phyloP scores from a whole-genome alignment of 108 stramenopile species.

The Bacterosira constricta region DNA sequence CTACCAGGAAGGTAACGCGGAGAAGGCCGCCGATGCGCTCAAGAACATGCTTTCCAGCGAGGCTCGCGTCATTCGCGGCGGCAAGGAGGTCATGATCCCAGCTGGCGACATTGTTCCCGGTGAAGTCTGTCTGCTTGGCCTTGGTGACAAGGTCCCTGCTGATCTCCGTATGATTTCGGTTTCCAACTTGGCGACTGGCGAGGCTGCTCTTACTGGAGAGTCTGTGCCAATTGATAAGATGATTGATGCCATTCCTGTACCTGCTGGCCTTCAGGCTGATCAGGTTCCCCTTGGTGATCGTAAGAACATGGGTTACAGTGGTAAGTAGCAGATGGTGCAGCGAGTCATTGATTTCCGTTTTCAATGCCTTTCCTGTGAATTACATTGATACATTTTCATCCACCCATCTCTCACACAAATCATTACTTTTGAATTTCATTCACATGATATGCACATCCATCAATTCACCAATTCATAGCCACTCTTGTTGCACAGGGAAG shows the following conservation, averaged over 20 bases:
- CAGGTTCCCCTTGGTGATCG: constrained; percentile 81
- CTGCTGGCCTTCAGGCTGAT: constrained; percentile 44
- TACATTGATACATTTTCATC: not conserved
- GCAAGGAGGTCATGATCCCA: constrained; percentile 68
- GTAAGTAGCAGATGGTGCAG: too few relatives aligned
- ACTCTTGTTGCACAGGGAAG: constrained; percentile 91
- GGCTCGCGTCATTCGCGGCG: constrained; percentile 69
- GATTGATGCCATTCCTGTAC: constrained; percentile 51
- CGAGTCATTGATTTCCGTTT: too few relatives aligned
- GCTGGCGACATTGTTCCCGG: constrained; percentile 76
- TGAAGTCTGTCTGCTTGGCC: constrained; percentile 68
- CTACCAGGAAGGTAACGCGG: constrained; percentile 82
- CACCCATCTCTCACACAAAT: constrained; percentile 18
- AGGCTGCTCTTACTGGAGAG: constrained; percentile 94
- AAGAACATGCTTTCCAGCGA: constrained; percentile 84
- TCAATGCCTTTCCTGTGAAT: too few relatives aligned
- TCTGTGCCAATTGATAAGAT: constrained; percentile 88
- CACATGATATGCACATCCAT: not conserved
- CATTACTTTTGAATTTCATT: constrained; percentile 2
- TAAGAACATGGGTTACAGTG: constrained; percentile 83
- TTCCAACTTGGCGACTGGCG: constrained; percentile 73
- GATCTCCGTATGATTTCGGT: constrained; percentile 88
- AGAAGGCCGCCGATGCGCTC: constrained; percentile 78
- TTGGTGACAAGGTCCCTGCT: constrained; percentile 87
- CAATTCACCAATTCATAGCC: constrained; percentile 25